Percentiles rank a stretch among this genome's conserved stretches.
These are phyloP conservation scores for Phytophthora litchii DNA, from an alignment of 352 stramenopile genomes.

Conservation along the genomic window DNA sequence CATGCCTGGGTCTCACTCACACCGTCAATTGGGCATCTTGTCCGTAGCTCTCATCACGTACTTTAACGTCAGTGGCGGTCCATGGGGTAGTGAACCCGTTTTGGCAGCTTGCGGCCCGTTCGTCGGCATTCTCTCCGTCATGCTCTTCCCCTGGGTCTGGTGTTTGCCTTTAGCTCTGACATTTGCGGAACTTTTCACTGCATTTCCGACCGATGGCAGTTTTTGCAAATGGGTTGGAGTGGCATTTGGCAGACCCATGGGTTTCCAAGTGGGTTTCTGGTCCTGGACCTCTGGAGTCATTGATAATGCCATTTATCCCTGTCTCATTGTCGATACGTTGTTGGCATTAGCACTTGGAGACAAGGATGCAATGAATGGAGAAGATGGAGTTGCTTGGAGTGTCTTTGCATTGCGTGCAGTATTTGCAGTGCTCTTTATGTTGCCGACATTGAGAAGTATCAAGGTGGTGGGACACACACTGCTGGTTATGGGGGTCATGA, in stretches of 20 bases:
- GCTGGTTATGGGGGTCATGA: constrained; percentile 65
- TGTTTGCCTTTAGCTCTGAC: constrained; percentile 71
- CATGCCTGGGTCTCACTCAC: constrained; percentile 70
- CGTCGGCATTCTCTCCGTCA: constrained; percentile 64
- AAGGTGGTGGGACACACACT: constrained; percentile 73
- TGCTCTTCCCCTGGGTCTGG: constrained; percentile 77
- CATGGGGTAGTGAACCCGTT: constrained; percentile 72
- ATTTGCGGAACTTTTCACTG: constrained; percentile 81
- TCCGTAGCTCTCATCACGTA: constrained; percentile 81
- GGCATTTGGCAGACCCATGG: constrained; percentile 82
- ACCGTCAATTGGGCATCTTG: constrained; percentile 66
- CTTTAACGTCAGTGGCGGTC: constrained; percentile 77
- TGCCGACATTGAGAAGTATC: constrained; percentile 72
- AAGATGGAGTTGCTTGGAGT: constrained; percentile 31
- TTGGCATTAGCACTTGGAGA: constrained; percentile 39
- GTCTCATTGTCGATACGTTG: constrained; percentile 80
- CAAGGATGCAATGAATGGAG: constrained; percentile 22
- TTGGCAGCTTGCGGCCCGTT: constrained; percentile 67
- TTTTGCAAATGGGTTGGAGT: constrained; percentile 85
- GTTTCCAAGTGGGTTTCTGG: constrained; percentile 87
- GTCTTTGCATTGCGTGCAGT: constrained; percentile 53
- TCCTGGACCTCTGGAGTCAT: constrained; percentile 84
- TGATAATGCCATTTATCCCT: constrained; percentile 88
- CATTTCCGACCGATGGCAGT: constrained; percentile 80
- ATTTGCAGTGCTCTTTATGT: constrained; percentile 74